Base-by-base conservation (phyloP, 208 protist genomes). In the Leishmania tropica region DNA sequence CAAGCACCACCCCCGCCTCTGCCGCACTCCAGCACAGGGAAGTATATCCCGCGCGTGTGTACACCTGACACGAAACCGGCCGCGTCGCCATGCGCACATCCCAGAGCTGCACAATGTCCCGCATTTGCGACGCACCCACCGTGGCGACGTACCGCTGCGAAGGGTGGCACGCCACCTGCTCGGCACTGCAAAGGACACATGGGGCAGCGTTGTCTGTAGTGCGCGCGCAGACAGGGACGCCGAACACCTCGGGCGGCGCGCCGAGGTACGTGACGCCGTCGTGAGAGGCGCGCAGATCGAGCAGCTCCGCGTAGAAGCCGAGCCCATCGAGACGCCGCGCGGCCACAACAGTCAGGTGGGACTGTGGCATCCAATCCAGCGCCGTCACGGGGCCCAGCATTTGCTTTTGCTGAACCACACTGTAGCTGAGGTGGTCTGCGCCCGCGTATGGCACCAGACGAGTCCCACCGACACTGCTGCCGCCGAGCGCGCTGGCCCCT, bases 31-130 rank as follows among this genome's bases (percentile, higher is more conserved):
- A 96, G 76, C 87, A 88, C 13, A 96, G 85, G 15, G 91, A 94
- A 0, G 90, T 94, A 86, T 94, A 94, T 2, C 88, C 90, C 4
- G 78, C 81, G 8, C 75, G 76, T 0, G 83, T 51, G 86, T 85
- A 84, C 6, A 83, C 76, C 3, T 85, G 82, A 10, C 73, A 75
- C 28, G 77, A 70, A 28, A 94, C 80, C 7, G 90, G 91, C 3
- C 85, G 79, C 19, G 88, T 82, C 13, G 83, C 80, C 83, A 87
- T 86, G 79, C 93, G 90, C 28, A 96, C 64, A 77, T 96, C 93
- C 93, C 93, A 96, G 31, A 96, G 86, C 86, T 96, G 93, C 79
- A 94, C 84, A 11, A 96, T 83, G 75, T 93, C 93, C 10, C 77
- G 72, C 42, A 77, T 67, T 28, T 72, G 58, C 0, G 88, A 71